phyloP scores from a whole-genome alignment of 257 asterid species.

The Forsythia suspensa region DNA sequence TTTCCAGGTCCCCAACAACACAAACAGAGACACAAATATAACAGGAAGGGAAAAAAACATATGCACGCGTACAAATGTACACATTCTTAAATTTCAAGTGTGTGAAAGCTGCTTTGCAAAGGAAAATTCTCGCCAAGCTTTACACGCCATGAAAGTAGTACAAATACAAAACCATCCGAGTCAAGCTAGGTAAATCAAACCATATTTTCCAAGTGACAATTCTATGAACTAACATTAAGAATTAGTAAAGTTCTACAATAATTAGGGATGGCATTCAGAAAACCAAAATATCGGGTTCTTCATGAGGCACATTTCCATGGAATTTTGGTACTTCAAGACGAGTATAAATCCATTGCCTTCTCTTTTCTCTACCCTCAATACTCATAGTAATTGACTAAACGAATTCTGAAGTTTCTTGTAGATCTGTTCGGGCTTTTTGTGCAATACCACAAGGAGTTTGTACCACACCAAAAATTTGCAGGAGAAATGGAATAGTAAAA shows the following conservation, averaged over 20 bases:
- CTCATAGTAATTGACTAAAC: not conserved
- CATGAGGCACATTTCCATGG: not conserved
- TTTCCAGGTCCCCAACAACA: not conserved
- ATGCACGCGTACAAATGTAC: not conserved
- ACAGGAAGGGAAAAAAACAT: not conserved
- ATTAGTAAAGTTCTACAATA: not conserved
- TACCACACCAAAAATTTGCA: not conserved
- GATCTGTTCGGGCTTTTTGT: not conserved
- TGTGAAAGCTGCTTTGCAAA: not conserved
- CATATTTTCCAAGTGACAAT: not conserved
- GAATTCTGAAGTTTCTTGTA: not conserved
- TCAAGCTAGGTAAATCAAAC: not conserved
- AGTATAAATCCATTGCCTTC: not conserved
- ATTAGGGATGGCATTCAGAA: not conserved
- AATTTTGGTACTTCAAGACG: not conserved
- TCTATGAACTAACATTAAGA: not conserved
- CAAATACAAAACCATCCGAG: not conserved
- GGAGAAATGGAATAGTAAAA: not conserved
- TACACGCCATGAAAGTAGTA: not conserved
- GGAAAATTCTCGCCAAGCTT: not conserved
- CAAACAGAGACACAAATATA: not conserved
- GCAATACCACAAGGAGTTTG: not conserved
- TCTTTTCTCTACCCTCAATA: not conserved
- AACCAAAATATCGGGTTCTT: not conserved
- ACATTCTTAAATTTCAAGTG: not conserved